phyloP scores from a whole-genome alignment of 495 filamentous ascomycete genomes.

The Hypoxylon crocopeplum region DNA sequence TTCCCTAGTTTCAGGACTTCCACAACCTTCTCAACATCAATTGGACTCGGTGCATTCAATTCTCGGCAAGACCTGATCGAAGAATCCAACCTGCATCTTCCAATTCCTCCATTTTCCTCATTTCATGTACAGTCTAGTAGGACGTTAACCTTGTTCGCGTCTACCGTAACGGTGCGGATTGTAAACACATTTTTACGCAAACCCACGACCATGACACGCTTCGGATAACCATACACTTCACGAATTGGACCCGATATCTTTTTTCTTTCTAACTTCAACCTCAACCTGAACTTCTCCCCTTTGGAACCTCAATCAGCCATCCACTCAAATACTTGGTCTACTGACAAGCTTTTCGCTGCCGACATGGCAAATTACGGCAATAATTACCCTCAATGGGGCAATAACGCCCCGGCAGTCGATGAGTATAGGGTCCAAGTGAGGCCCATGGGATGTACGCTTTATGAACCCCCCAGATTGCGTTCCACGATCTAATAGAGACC shows the following conservation, averaged over 20 bases:
- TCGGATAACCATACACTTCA: slow-evolving; percentile 5
- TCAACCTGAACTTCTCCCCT: neutral
- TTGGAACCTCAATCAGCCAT: neutral
- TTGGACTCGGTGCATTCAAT: neutral
- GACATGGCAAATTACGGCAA: slow-evolving; percentile 33
- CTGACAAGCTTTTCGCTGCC: slow-evolving; percentile 1
- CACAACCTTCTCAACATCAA: neutral
- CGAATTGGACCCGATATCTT: neutral
- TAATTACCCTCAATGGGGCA: slow-evolving; percentile 16
- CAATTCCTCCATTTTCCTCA: neutral
- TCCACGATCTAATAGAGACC: slow-evolving; percentile 36
- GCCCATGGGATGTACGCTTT: slow-evolving; percentile 59
- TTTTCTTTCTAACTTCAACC: no score
- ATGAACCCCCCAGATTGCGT: neutral
- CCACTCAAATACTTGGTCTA: no score
- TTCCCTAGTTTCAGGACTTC: slow-evolving; percentile 8
- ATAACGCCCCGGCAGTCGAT: slow-evolving; percentile 62
- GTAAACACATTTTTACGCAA: slow-evolving; percentile 11
- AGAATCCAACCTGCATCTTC: neutral
- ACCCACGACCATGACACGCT: slow-evolving; percentile 20
- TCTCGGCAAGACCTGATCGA: neutral
- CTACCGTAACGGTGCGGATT: neutral
- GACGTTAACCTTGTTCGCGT: neutral
- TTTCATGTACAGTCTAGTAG: neutral
- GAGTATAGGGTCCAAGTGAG: slow-evolving; percentile 54